These are phyloP conservation scores for Naganishia vaughanmartiniae DNA, from an alignment of 768 basidiomycete genomes.

Conservation along the genomic window DNA sequence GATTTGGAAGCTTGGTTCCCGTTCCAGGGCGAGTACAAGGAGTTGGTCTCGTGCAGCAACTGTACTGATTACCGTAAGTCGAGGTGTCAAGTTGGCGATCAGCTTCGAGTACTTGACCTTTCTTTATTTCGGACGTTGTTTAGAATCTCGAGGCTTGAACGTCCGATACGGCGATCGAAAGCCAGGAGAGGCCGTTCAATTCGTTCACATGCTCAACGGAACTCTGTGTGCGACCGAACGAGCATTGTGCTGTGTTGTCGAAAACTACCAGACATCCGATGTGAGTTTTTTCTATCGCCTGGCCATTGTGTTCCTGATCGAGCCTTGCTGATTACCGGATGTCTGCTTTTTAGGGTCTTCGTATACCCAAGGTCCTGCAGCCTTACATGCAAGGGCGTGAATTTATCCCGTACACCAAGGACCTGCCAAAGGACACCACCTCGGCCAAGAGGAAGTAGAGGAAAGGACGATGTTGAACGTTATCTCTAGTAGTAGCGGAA, in stretches of 20 bases:
- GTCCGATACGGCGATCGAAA: constrained; percentile 87
- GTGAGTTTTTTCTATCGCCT: constrained; percentile 56
- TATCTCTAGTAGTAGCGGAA: not conserved
- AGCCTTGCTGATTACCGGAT: constrained; percentile 1
- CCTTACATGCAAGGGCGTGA: constrained; percentile 93
- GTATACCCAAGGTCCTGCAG: constrained; percentile 81
- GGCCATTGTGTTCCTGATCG: not conserved
- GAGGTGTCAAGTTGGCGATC: not conserved
- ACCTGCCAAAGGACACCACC: constrained; percentile 50
- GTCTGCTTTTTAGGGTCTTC: constrained; percentile 64
- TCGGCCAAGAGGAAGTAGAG: constrained; percentile 47
- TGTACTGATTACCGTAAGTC: constrained; percentile 97
- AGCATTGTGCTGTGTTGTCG: constrained; percentile 93
- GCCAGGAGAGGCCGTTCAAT: constrained; percentile 86
- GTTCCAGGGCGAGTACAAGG: constrained; percentile 93
- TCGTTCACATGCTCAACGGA: constrained; percentile 97
- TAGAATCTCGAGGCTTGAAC: constrained; percentile 90
- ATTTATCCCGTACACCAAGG: constrained; percentile 55
- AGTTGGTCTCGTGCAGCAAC: constrained; percentile 95
- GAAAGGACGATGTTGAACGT: not conserved
- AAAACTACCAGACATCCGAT: constrained; percentile 95
- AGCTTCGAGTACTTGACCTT: not conserved
- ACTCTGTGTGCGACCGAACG: constrained; percentile 96
- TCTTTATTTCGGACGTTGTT: not conserved
- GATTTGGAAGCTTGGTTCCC: constrained; percentile 99